Evolutionary conservation across 768 basidiomycete genomes (phyloP).

Genomic region (Boletus barrowsii): DNA sequence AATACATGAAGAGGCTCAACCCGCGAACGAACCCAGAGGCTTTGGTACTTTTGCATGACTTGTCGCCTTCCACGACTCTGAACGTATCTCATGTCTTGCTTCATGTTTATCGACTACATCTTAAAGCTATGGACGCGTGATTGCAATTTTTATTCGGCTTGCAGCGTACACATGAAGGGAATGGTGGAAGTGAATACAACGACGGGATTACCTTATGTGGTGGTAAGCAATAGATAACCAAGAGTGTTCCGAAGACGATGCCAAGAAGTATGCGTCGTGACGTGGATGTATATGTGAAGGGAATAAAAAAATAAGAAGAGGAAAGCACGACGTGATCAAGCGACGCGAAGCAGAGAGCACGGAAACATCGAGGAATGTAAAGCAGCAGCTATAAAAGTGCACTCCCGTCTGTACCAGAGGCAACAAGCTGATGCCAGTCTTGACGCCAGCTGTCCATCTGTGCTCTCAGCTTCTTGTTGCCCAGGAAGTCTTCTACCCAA

Average conservation of each 20-base stretch:
- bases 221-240: conserved; percentile 23
- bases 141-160: conserved; percentile 9
- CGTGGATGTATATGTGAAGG: conserved; percentile 20
- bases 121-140: not conserved
- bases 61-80: not conserved
- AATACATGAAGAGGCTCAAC: not conserved
- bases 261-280: conserved; percentile 15
- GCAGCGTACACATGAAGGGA: conserved; percentile 15
- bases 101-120: not conserved
- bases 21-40: not conserved
- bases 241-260: conserved; percentile 16
- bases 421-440: conserved; percentile 76
- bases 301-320: conserved; percentile 15
- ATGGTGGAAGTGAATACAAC: conserved; percentile 18
- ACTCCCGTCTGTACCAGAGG: conserved; percentile 54
- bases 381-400: conserved; percentile 50
- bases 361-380: not conserved
- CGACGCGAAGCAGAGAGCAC: not conserved
- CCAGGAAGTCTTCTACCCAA: conserved; percentile 70
- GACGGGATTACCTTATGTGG: conserved; percentile 20
- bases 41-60: not conserved
- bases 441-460: conserved; percentile 74
- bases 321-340: conserved; percentile 4
- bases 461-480: conserved; percentile 61
- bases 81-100: not conserved